Conservation (phyloP, 305 asterid genomes). For the Ajuga reptans region DNA sequence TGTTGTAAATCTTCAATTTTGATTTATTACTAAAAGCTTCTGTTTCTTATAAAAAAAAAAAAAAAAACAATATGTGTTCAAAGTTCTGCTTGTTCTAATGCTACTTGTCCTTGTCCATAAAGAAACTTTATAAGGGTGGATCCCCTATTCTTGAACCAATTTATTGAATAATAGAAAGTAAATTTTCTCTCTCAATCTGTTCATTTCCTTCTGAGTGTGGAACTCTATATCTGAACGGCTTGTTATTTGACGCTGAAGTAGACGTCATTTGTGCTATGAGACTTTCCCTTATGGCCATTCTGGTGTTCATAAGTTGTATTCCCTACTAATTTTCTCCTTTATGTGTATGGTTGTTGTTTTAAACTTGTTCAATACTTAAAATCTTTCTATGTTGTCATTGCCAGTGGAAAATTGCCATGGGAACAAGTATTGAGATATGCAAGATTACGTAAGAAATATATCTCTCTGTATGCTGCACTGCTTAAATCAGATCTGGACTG, state of each 20-base stretch:
- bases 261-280: neutral
- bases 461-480: slow-evolving; percentile 69
- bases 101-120: neutral
- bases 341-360: neutral
- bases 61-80: no score
- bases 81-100: neutral
- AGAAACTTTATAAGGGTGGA: neutral
- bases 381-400: slow-evolving; percentile 22
- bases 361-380: slow-evolving; percentile 13
- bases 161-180: neutral
- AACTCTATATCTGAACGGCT: neutral
- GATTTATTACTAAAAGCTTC: no score
- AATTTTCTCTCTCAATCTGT: neutral
- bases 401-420: slow-evolving; percentile 89
- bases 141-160: neutral
- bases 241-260: neutral
- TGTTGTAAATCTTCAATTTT: no score
- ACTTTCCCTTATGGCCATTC: neutral
- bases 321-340: neutral
- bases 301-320: neutral
- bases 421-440: slow-evolving; percentile 77
- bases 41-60: no score
- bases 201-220: neutral
- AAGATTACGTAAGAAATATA: slow-evolving; percentile 70
- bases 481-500: slow-evolving; percentile 73